These are phyloP conservation scores for Zasmidium angulare DNA, from an alignment of 2,329 filamentous ascomycete species.

Conservation along the genomic window DNA sequence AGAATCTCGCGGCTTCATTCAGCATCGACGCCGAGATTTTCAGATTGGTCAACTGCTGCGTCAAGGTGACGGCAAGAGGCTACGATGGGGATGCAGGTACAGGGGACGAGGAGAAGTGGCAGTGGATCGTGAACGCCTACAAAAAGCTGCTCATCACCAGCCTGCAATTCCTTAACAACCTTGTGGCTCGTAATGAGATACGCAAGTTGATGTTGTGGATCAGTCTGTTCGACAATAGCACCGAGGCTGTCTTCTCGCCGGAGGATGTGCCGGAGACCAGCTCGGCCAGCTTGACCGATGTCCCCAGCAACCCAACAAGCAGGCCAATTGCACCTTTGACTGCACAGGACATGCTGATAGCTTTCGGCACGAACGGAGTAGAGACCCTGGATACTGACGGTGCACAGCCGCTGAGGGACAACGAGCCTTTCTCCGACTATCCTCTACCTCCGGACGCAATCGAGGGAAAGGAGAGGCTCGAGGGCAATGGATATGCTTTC, in stretches of 20 bases:
- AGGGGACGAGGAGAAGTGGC: conserved; percentile 64
- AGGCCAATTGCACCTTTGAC: conserved; percentile 27
- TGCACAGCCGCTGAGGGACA: conserved; percentile 26
- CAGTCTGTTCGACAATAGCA: conserved; percentile 56
- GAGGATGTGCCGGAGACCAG: conserved; percentile 30
- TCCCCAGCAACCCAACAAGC: conserved; percentile 30
- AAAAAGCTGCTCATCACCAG: conserved; percentile 66
- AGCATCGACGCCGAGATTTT: conserved; percentile 62
- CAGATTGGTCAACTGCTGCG: conserved; percentile 62
- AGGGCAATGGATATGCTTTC: conserved; percentile 33
- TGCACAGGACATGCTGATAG: conserved; percentile 30
- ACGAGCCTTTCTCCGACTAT: conserved; percentile 21
- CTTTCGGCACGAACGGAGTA: conserved; percentile 29
- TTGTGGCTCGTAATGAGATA: conserved; percentile 65
- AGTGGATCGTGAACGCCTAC: conserved; percentile 64
- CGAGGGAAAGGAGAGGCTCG: conserved; percentile 9
- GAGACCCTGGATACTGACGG: conserved; percentile 20
- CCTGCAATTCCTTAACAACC: conserved; percentile 66
- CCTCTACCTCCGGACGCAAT: conserved; percentile 24
- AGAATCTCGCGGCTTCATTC: conserved; percentile 62
- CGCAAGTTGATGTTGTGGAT: conserved; percentile 66
- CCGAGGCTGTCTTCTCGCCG: conserved; percentile 33
- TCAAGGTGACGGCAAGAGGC: conserved; percentile 62
- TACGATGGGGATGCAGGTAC: conserved; percentile 64
- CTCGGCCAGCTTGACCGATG: conserved; percentile 28